Base-by-base conservation (phyloP, 495 filamentous ascomycete genomes). In the Podospora pseudopauciseta region DNA sequence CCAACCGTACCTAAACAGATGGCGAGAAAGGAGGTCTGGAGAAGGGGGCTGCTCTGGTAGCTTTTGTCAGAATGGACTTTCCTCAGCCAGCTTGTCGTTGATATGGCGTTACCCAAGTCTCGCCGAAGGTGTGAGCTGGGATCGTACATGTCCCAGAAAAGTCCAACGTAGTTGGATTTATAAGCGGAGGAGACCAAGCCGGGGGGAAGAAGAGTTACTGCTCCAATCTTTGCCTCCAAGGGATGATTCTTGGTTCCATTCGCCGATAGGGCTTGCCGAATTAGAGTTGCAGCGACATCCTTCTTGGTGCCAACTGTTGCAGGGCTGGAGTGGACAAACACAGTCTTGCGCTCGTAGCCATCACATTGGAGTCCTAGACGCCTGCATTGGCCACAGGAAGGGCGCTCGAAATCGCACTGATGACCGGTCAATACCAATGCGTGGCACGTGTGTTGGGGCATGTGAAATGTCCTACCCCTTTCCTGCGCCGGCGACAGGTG, bases 281-380 rank as follows among this genome's bases (percentile, higher is more conserved):
- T 2, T 11, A 49, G 39, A 49, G 39, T 18, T 4, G 55, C 0
- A 20, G n/a, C 23, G 55, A n/a, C 13, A 5, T 9, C 3, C 55
- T 58, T 58, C 4, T 19, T 26, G 55, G 55, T 20, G n/a, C n/a
- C n/a, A 9, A 19, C 20, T 4, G 44, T 15, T 57, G 32, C 32
- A 27, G 57, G 65, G 27, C 56, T 19, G 55, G 69, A 62, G 53
- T 71, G 64, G n/a, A 71, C 63, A 54, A 71, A 71, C 19, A 65
- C 60, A 34, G 56, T 59, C 49, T 64, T 30, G n/a, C 66, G 65
- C 63, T 68, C 69, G 39, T 71, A 71, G 0, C 69, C 69, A 39
- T 62, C 69, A 53, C 69, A 71, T 18, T 66, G 19, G 9, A 71
- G 61, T 16, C 69, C 66, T 7, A 60, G 57, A 15, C 60, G 54